Evolutionary conservation across 495 filamentous ascomycete genomes (phyloP), one percentile per base, ranked within the genome.

Genomic region (Immersiella caudata): DNA sequence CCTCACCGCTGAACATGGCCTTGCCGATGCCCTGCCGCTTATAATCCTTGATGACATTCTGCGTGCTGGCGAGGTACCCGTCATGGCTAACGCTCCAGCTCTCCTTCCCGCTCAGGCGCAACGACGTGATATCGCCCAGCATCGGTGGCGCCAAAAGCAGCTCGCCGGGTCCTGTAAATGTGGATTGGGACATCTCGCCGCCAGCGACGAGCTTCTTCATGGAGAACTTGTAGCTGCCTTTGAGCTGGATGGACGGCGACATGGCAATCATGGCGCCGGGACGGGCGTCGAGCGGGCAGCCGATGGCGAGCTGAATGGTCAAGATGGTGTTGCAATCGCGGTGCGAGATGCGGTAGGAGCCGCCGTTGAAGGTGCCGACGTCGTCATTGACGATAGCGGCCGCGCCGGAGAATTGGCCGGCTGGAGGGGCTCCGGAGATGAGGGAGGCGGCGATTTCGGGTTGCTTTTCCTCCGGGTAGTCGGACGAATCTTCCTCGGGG

Each of bases 261-360:
- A 98, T 99, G 60, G 92, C 91, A 68, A 99, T 92, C 93, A 99
- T 97, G 52, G 86, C 84, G 50, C 92, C 93, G 50, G 95, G 93
- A 71, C 91, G 94, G 0, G 88, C 92, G 18, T 82, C 83, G 54
- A 99, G 72, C 0, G 95, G 94, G 73, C 91, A 96, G 5, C 93
- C 94, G 72, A 94, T 88, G 2, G 95, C 94, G 16, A 99, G 76
- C 74, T 97, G 94, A 2, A 99, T 64, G 0, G 96, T 99, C 55
- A 97, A 71, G 50, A 98, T 86, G 0, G 92, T 92, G 74, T 99
- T 99, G 51, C 86, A 88, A 73, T 98, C 94, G 7, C 95, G 85
- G 73, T 99, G 95, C 70, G 92, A 95, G 77, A 99, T 92, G 22
- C 96, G 83, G 74, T 94, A 99, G 68, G 88, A 93, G 9, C 95